Base-by-base conservation (phyloP, 495 filamentous ascomycete species). In the Talaromyces ruber region DNA sequence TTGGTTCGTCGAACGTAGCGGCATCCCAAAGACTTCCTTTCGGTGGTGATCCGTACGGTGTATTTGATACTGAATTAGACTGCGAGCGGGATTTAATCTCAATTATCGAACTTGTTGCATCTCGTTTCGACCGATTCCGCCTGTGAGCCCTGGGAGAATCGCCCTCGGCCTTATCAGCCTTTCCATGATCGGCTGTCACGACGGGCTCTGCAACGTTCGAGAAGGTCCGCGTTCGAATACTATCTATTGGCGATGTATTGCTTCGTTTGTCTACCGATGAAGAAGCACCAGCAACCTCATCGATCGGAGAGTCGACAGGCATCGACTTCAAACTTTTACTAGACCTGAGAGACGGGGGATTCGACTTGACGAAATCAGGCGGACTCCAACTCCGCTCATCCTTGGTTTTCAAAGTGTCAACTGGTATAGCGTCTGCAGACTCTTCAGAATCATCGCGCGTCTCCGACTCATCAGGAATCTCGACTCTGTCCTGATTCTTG, bases 341-440 rank as follows among this genome's bases (percentile, higher is more conserved):
- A 65, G 77, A 57, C 64, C 76, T 70, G 66, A 74, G 47, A 60
- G 68, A 32, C 62, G 63, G 26, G 22, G 68, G 34, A 18, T 32
- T 51, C 1, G 75, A 63, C 53, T 79, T 75, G 4, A 71, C 66
- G 34, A 79, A 75, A 39, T 63, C 69, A 62, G 75, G 78, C 67
- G 77, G 79, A 67, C 82, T 89, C 74, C 85, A 82, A 51, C 83
- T 86, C 69, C 86, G 87, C 66, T 87, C 68, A 76, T 79, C 68
- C 68, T 79, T 74, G 64, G 77, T 56, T 50, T 71, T 78, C 43
- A 78, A 62, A 32, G 65, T 58, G 14, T 77, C 71, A 14, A 71
- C 55, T 16, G 71, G 60, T 56, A 75, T 68, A 32, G 62, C 68
- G 50, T 77, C 66, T 8, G 76, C 74, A 28, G 63, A 71, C 62